phyloP scores from a whole-genome alignment of 129 eudicot species.

The Kitagawia praeruptora region DNA sequence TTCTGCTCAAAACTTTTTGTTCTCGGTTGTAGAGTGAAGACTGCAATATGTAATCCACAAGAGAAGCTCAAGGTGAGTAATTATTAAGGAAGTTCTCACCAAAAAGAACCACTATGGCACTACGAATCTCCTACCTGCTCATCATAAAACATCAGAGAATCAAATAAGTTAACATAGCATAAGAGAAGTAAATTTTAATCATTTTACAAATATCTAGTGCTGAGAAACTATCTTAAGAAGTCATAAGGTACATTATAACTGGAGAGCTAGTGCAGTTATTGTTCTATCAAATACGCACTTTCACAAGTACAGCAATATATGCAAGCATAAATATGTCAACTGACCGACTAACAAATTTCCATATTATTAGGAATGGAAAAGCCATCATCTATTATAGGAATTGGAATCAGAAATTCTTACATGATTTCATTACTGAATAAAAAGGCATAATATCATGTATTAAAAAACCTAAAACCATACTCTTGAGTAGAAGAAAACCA shows the following conservation, averaged over 20 bases:
- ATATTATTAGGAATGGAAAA: neutral
- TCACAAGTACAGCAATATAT: neutral
- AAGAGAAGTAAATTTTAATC: neutral
- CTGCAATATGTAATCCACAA: neutral
- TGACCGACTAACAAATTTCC: no score
- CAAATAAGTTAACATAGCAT: neutral
- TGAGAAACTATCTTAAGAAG: neutral
- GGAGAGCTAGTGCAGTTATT: neutral
- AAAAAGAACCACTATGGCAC: neutral
- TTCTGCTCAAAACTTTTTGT: neutral
- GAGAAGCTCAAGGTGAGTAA: constrained; percentile 1
- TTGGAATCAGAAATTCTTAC: neutral
- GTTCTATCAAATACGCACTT: neutral
- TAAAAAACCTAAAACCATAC: neutral
- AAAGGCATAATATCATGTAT: neutral
- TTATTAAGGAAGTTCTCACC: neutral
- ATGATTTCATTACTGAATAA: neutral
- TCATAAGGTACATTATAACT: neutral
- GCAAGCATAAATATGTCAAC: no score
- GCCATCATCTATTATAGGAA: neutral
- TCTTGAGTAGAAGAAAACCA: neutral
- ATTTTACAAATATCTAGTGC: neutral
- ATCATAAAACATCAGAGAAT: constrained; percentile 21
- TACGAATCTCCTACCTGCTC: neutral
- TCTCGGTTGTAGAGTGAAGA: neutral